Conservation (phyloP, 202 grass and related monocot genomes). For the Digitaria exilis region DNA sequence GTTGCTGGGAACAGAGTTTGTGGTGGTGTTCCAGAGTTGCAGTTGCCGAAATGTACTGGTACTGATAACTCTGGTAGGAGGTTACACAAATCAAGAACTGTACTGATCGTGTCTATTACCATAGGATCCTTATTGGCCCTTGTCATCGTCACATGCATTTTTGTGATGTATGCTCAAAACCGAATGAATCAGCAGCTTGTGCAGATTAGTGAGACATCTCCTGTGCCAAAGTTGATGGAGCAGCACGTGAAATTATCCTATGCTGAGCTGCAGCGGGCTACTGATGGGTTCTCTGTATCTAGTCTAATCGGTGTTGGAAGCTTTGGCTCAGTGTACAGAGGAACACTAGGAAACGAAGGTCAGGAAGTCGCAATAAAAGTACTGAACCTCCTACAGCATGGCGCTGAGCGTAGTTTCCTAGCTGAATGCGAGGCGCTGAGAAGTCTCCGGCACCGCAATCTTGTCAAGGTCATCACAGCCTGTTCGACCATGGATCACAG, state of each 20-base stretch:
- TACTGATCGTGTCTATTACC: conserved; percentile 6
- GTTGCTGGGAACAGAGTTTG: conserved; percentile 47
- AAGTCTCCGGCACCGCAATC: conserved; percentile 57
- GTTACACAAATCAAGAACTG: conserved; percentile 13
- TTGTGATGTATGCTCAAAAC: conserved; percentile 4
- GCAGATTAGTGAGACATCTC: not conserved
- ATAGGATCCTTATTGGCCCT: conserved; percentile 9
- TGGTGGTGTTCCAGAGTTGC: conserved; percentile 44
- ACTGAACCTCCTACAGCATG: conserved; percentile 48
- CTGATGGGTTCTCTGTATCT: conserved; percentile 46
- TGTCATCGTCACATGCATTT: not conserved
- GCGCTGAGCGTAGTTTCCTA: conserved; percentile 46
- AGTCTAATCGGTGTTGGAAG: conserved; percentile 56
- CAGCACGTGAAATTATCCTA: conserved; percentile 29
- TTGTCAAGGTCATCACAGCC: conserved; percentile 57
- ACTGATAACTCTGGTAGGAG: not conserved
- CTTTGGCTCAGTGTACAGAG: conserved; percentile 56
- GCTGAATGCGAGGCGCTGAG: conserved; percentile 53
- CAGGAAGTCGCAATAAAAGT: conserved; percentile 56
- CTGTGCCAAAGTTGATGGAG: not conserved
- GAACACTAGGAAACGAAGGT: conserved; percentile 2
- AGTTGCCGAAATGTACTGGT: conserved; percentile 34
- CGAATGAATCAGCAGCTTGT: conserved; percentile 5
- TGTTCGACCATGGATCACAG: conserved; percentile 42
- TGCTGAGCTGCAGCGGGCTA: conserved; percentile 37